Percentiles rank a stretch among this genome's conserved stretches.
Conservation (phyloP, 352 stramenopile species). For the Aphanomyces cochlioides region DNA sequence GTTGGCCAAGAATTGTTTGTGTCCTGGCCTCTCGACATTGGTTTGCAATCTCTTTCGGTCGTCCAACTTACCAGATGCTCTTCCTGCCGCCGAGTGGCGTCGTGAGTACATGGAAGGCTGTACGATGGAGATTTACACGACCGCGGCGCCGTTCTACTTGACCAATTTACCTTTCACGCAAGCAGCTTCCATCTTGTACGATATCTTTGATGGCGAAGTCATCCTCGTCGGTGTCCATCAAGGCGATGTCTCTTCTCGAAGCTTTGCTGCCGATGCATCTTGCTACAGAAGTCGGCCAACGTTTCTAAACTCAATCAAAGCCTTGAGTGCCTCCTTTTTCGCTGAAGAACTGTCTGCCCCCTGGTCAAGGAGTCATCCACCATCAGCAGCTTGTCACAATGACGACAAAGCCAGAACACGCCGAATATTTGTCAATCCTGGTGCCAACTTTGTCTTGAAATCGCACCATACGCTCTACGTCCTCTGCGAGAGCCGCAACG, state of each 20-base stretch:
- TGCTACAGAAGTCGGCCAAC: neutral
- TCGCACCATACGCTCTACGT: slow-evolving; percentile 58
- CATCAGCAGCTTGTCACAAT: neutral
- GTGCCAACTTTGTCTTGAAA: slow-evolving; percentile 42
- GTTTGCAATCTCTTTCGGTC: slow-evolving; percentile 64
- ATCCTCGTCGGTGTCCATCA: slow-evolving; percentile 54
- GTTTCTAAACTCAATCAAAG: neutral
- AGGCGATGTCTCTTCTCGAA: neutral
- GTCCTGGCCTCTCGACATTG: slow-evolving; percentile 51
- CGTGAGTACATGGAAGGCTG: slow-evolving; percentile 54
- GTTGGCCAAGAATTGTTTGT: slow-evolving; percentile 61
- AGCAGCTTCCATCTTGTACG: slow-evolving; percentile 49
- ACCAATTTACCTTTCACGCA: slow-evolving; percentile 53
- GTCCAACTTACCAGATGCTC: slow-evolving; percentile 34
- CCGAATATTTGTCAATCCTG: slow-evolving; percentile 44
- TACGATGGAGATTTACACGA: slow-evolving; percentile 58
- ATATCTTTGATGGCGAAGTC: slow-evolving; percentile 54
- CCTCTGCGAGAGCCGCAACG: slow-evolving; percentile 60
- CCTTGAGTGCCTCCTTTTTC: neutral
- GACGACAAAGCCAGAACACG: neutral
- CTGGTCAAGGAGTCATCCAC: neutral
- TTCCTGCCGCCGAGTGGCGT: slow-evolving; percentile 36
- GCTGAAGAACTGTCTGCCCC: neutral
- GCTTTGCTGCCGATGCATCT: neutral
- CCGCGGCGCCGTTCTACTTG: slow-evolving; percentile 42